phyloP scores from a whole-genome alignment of 1,284 basidiomycete genomes.

The Macrocystidia cucumis region DNA sequence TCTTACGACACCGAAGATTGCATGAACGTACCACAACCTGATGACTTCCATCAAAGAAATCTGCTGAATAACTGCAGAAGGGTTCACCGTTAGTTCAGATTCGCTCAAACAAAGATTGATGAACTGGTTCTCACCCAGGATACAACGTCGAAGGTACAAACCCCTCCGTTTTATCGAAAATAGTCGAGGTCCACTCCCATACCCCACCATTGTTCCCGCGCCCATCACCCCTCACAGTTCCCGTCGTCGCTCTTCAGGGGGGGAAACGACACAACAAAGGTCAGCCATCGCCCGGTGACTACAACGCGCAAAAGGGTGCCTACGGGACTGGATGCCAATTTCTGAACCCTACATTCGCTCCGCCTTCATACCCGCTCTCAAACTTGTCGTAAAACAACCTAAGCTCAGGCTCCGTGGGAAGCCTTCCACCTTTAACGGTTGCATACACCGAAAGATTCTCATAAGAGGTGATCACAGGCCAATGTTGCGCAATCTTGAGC shows the following conservation, averaged over 20 bases:
- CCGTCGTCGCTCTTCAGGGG: conserved; percentile 50
- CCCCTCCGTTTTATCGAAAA: conserved; percentile 67
- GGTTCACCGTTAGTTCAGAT: conserved; percentile 6
- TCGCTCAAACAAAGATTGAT: neutral
- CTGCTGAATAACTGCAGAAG: conserved; percentile 66
- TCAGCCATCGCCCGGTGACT: no score
- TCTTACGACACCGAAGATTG: conserved; percentile 1
- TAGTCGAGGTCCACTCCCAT: conserved; percentile 97
- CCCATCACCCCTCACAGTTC: conserved; percentile 34
- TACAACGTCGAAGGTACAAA: conserved; percentile 75
- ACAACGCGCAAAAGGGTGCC: conserved; percentile 29
- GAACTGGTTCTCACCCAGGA: conserved; percentile 57
- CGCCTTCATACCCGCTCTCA: conserved; percentile 61
- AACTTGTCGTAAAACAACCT: conserved; percentile 71
- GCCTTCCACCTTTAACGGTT: conserved; percentile 77
- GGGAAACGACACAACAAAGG: no score
- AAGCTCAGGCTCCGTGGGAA: conserved; percentile 89
- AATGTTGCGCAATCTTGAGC: conserved; percentile 70
- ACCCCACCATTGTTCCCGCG: conserved; percentile 87
- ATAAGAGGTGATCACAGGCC: conserved; percentile 85
- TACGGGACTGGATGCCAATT: conserved; percentile 93
- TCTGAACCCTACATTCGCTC: conserved; percentile 80
- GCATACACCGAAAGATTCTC: conserved; percentile 79
- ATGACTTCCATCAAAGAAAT: conserved; percentile 87
- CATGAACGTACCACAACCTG: conserved; percentile 66